Percentiles rank a stretch among this genome's conserved stretches.
Evolutionary conservation across 2,329 filamentous ascomycete genomes (phyloP).

Genomic region (Fusarium phyllophilum): DNA sequence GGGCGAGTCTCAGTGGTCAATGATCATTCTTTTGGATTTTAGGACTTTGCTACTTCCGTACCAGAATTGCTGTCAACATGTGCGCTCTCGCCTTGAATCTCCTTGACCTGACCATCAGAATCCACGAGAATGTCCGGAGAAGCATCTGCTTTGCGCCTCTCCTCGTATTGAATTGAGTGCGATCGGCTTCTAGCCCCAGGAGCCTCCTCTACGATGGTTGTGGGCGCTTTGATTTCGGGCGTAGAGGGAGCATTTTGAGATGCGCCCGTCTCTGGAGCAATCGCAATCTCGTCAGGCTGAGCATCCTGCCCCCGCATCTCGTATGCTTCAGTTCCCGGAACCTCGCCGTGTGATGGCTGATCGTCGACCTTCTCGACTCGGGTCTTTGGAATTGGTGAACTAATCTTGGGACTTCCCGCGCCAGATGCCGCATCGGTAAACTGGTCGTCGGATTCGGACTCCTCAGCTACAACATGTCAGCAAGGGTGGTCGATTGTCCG

Average conservation of each 20-base stretch:
- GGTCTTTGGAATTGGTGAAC: slow-evolving; percentile 67
- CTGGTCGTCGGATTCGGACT: slow-evolving; percentile 74
- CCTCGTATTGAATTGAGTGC: slow-evolving; percentile 56
- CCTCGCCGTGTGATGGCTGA: slow-evolving; percentile 64
- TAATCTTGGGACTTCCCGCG: slow-evolving; percentile 53
- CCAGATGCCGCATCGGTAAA: slow-evolving; percentile 73
- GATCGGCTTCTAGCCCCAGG: slow-evolving; percentile 54
- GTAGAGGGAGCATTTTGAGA: slow-evolving; percentile 38
- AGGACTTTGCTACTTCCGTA: slow-evolving; percentile 43
- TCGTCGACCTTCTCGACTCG: slow-evolving; percentile 68
- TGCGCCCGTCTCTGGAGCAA: slow-evolving; percentile 48
- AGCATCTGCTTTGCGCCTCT: slow-evolving; percentile 62
- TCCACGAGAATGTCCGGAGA: slow-evolving; percentile 63
- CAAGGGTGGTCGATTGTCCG: not conserved
- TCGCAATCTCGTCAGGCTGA: slow-evolving; percentile 68
- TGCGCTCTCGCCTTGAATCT: slow-evolving; percentile 40
- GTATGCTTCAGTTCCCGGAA: slow-evolving; percentile 69
- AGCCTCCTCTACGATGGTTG: slow-evolving; percentile 64
- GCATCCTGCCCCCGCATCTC: slow-evolving; percentile 66
- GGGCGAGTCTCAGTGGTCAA: slow-evolving; percentile 41
- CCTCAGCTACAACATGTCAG: slow-evolving; percentile 54
- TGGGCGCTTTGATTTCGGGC: slow-evolving; percentile 52
- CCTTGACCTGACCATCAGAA: slow-evolving; percentile 55
- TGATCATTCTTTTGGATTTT: slow-evolving; percentile 30
- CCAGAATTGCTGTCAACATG: slow-evolving; percentile 37